phyloP scores from a whole-genome alignment of 140 eudicot species.

The Ambrosia hybrid region DNA sequence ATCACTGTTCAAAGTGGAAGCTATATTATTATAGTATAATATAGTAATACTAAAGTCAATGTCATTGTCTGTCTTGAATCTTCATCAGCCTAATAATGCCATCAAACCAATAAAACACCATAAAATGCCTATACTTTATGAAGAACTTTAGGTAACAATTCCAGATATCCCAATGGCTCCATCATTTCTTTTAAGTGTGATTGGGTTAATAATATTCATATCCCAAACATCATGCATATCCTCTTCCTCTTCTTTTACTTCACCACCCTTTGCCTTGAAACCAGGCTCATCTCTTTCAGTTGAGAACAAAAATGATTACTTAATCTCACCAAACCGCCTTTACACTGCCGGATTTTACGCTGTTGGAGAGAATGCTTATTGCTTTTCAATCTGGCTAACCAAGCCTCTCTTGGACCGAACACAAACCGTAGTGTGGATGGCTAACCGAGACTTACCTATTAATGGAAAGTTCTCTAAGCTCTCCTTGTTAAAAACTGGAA shows the following conservation, averaged over 20 bases:
- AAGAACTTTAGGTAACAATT: not conserved
- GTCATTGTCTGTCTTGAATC: too few relatives aligned
- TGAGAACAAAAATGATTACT: conserved; percentile 22
- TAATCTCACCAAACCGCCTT: conserved; percentile 37
- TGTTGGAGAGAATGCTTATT: conserved; percentile 45
- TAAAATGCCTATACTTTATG: not conserved
- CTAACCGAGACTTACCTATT: conserved; percentile 50
- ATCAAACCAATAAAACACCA: too few relatives aligned
- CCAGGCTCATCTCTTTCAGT: conserved; percentile 41
- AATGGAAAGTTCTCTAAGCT: conserved; percentile 42
- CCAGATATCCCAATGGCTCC: conserved; percentile 16
- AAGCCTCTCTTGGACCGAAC: conserved; percentile 20
- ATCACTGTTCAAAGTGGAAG: too few relatives aligned
- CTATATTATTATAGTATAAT: too few relatives aligned
- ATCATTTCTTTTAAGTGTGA: not conserved
- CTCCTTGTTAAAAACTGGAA: conserved; percentile 33
- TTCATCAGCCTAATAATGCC: too few relatives aligned
- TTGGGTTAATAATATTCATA: conserved; percentile 13
- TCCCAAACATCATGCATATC: not conserved
- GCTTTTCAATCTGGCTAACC: conserved; percentile 45
- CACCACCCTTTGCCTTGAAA: conserved; percentile 10
- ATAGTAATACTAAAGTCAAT: too few relatives aligned
- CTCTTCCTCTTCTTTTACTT: conserved; percentile 18
- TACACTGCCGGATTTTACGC: conserved; percentile 48
- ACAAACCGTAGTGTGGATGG: conserved; percentile 46